These are phyloP conservation scores for Diatrype stigma DNA, from an alignment of 2,329 filamentous ascomycete genomes.

Conservation along the genomic window DNA sequence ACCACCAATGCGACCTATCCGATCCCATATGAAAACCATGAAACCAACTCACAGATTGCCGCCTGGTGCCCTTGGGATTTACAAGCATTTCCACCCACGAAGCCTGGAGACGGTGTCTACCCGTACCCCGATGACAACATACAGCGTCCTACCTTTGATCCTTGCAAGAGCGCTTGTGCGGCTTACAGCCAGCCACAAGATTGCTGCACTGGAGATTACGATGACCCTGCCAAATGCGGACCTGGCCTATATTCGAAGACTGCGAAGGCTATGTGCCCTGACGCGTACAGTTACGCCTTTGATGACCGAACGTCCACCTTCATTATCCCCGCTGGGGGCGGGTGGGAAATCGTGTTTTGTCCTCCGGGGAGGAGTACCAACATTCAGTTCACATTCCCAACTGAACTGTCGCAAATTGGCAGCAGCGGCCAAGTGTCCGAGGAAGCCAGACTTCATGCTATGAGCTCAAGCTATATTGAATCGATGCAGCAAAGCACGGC, in stretches of 20 bases:
- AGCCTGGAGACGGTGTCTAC: constrained; percentile 72
- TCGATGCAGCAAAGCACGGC: constrained; percentile 11
- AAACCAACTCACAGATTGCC: constrained; percentile 53
- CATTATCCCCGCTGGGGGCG: constrained; percentile 62
- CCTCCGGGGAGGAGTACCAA: constrained; percentile 58
- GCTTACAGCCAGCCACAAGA: constrained; percentile 63
- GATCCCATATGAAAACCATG: constrained; percentile 60
- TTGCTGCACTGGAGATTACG: constrained; percentile 70
- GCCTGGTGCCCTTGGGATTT: constrained; percentile 80
- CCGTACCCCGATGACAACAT: constrained; percentile 76
- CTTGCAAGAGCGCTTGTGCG: constrained; percentile 73
- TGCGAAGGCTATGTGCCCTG: constrained; percentile 74
- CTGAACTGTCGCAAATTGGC: constrained; percentile 45
- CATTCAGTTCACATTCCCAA: constrained; percentile 49
- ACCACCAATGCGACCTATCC: constrained; percentile 64
- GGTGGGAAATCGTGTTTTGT: constrained; percentile 77
- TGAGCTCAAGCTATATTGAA: constrained; percentile 34
- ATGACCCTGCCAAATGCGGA: constrained; percentile 57
- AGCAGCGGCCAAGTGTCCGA: constrained; percentile 34
- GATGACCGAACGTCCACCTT: constrained; percentile 57
- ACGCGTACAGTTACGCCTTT: constrained; percentile 76
- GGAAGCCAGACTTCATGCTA: constrained; percentile 27
- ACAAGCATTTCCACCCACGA: constrained; percentile 62
- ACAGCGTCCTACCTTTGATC: constrained; percentile 66
- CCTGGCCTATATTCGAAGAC: constrained; percentile 64